Evolutionary conservation across 495 filamentous ascomycete genomes (phyloP), one percentile per base, ranked within the genome.

Genomic region (Neurospora discreta): DNA sequence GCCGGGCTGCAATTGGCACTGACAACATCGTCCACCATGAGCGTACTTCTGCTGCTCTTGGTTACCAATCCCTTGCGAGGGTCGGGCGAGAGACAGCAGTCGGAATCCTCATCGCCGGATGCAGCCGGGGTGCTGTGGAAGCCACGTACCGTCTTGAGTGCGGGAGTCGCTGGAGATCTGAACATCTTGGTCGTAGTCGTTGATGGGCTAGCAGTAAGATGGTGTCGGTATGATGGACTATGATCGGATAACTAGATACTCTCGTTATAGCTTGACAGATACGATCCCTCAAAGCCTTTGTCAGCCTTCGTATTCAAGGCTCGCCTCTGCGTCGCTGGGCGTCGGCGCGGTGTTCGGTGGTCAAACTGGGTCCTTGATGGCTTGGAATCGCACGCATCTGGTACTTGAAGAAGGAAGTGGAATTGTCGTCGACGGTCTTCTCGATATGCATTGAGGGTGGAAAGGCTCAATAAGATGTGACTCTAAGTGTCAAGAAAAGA

Each of bases 71-170:
- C 78, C 43, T 78, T 77, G 74, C 77, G 76, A 68, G 74, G 76
- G 73, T 81, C 81, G 58, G 78, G 77, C 40, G 81, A 78, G 44
- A 73, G 70, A 75, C 79, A 82, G 73, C 86, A 87, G 78, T 95
- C 93, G 16, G 91, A 93, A 72, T 95, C 93, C 77, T 97, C 94
- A 75, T 94, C 93, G 46, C 87, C 92, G 68, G 93, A 95, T 23
- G 87, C 88, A n/a, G 87, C 82, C n/a, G 93, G 92, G n/a, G 91
- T 94, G 18, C 78, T 76, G 69, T 75, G 75, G 76, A 96, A 95
- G 7, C 93, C 93, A 76, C 89, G 90, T 58, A 94, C 88, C 42
- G 90, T 92, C 39, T 86, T 90, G 73, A 89, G 82, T 52, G 93
- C 92, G 46, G 89, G 87, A 42, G 87, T 83, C 36, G 86, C 87